Evolutionary conservation across 768 basidiomycete species (phyloP).

Genomic region (Podaxis sp.): DNA sequence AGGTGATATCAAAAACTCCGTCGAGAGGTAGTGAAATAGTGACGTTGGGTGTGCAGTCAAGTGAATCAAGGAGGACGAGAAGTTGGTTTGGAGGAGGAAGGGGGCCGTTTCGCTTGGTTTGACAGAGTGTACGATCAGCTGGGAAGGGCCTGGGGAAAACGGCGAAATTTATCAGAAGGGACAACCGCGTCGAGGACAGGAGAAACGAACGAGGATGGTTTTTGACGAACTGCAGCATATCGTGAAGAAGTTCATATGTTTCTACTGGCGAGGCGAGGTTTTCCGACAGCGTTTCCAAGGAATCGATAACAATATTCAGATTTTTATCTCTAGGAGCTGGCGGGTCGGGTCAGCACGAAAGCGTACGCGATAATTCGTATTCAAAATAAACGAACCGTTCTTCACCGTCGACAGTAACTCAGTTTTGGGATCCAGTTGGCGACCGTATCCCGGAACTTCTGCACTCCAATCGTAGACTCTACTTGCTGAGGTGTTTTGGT

Average conservation of each 20-base stretch:
- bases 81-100: slow-evolving; percentile 53
- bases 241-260: slow-evolving; percentile 47
- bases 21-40: slow-evolving; percentile 64
- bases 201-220: slow-evolving; percentile 44
- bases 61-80: slow-evolving; percentile 63
- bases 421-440: slow-evolving; percentile 18
- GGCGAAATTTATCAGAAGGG: slow-evolving; percentile 3
- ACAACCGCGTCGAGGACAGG: background rate
- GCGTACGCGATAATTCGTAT: background rate
- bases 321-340: slow-evolving; percentile 35
- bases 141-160: slow-evolving; percentile 40
- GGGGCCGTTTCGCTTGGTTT: slow-evolving; percentile 46
- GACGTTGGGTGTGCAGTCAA: slow-evolving; percentile 66
- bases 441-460: slow-evolving; percentile 49
- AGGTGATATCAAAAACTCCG: slow-evolving; percentile 67
- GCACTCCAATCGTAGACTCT: slow-evolving; percentile 46
- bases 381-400: slow-evolving; percentile 28
- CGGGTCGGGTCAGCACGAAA: background rate
- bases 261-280: slow-evolving; percentile 53
- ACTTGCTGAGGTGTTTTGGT: slow-evolving; percentile 22
- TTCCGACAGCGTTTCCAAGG: slow-evolving; percentile 57
- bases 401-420: slow-evolving; percentile 39
- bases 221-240: slow-evolving; percentile 40
- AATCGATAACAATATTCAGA: slow-evolving; percentile 68
- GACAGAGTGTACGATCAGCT: slow-evolving; percentile 55